Base-by-base conservation (phyloP, 2,329 filamentous ascomycete species). In the Phyllosticta citribraziliensis region DNA sequence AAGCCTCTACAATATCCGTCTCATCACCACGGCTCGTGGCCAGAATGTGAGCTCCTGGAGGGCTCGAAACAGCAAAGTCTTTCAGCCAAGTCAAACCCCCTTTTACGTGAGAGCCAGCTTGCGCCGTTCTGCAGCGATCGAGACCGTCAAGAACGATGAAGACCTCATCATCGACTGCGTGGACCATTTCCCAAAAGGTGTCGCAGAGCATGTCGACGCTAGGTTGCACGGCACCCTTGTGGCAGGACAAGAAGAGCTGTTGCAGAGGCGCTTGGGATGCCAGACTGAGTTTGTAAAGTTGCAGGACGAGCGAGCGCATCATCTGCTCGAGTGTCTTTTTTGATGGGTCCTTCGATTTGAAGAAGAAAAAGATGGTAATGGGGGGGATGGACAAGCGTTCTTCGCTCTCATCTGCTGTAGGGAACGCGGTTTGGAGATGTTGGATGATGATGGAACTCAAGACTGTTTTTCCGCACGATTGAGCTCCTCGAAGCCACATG, bases 391-490 rank as follows among this genome's bases (percentile, higher is more conserved):
- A 40, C 11, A 17, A 17, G 30, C 11, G 10, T 40, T 1, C 33
- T 4, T 40, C 4, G 33, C 33, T 40, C 14, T 2, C 33, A 12
- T 40, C 14, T 12, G 8, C 14, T 10, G 40, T 47, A 2, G 2
- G 14, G 40, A 5, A 19, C 2, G 35, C 62, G 66, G 50, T 66
- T 27, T 25, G 65, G 55, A 9, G 70, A 56, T 70, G 58, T 60
- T 73, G 57, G n/a, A 77, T 66, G 25, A 77, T 64, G 1, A 68
- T 73, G 5, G 72, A 75, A 62, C 70, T 72, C 0, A 78, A 67
- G 58, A 78, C 66, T 0, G 74, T 77, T 63, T 78, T 78, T 11
- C 76, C 75, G 56, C 75, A 78, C 47, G 75, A 75, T 19, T 73
- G 69, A 22, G 74, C 75, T 1, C 75, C 73, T 64, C 74, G 55